Percentiles rank a stretch among this genome's conserved stretches.
Evolutionary conservation across 139 green algal genomes (phyloP).

Genomic region (Chlamydomonas sphaeroides): DNA sequence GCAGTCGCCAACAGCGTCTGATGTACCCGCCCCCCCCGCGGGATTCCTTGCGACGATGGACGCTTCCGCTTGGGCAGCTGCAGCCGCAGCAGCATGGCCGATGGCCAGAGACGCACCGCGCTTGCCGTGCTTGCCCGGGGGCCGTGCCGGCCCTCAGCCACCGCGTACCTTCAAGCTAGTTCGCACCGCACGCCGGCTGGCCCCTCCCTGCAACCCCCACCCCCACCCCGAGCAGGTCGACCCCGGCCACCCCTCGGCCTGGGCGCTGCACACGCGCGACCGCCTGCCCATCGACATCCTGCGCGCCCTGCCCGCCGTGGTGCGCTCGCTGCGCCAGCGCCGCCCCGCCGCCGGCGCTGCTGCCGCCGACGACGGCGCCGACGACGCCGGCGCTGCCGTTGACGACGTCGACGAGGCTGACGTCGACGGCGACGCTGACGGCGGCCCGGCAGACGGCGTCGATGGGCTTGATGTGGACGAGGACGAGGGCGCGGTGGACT

Average conservation of each 20-base stretch:
- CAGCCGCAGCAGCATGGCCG: too few species aligned
- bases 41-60: too few species aligned
- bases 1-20: too few species aligned
- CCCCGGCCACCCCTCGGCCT: slow-evolving; percentile 11
- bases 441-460: not conserved
- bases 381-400: not conserved
- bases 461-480: slow-evolving; percentile 10
- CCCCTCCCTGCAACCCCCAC: not conserved
- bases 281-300: slow-evolving; percentile 60
- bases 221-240: not conserved
- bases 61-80: too few species aligned
- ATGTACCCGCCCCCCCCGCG: too few species aligned
- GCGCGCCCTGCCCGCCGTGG: slow-evolving; percentile 13
- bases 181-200: too few species aligned
- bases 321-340: not conserved
- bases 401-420: not conserved
- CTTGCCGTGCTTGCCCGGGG: too few species aligned
- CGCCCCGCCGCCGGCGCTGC: too few species aligned
- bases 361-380: not conserved
- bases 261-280: slow-evolving; percentile 43
- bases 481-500: not conserved
- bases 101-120: too few species aligned
- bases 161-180: too few species aligned
- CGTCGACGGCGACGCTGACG: not conserved
- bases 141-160: too few species aligned